Percentiles rank a stretch among this genome's conserved stretches.
Evolutionary conservation across 2,329 filamentous ascomycete species (phyloP).

Genomic region (Emergomyces pasteurianus): DNA sequence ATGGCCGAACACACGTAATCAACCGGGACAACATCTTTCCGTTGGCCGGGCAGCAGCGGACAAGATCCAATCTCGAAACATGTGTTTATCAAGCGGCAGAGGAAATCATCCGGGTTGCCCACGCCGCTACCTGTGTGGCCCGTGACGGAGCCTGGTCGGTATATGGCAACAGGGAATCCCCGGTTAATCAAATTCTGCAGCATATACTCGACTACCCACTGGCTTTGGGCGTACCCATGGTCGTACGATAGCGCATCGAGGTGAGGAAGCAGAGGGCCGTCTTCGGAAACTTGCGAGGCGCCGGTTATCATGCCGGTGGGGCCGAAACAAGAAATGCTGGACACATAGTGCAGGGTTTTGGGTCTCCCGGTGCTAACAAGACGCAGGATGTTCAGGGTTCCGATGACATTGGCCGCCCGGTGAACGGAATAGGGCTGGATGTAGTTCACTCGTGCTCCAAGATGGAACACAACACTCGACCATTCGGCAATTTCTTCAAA

Average conservation of each 20-base stretch:
- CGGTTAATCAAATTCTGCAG: constrained; percentile 59
- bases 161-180: constrained; percentile 58
- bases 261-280: constrained; percentile 13
- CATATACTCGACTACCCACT: constrained; percentile 61
- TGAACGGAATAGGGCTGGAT: constrained; percentile 59
- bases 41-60: constrained; percentile 15
- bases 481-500: constrained; percentile 40
- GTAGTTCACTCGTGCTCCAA: constrained; percentile 66
- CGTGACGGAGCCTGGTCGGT: constrained; percentile 70
- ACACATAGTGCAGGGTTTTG: constrained; percentile 17
- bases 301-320: constrained; percentile 16
- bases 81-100: constrained; percentile 67
- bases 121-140: constrained; percentile 54
- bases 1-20: constrained; percentile 15
- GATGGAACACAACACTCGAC: constrained; percentile 49
- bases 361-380: constrained; percentile 44
- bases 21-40: constrained; percentile 18
- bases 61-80: constrained; percentile 55
- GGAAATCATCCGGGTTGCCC: constrained; percentile 67
- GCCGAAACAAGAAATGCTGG: constrained; percentile 16
- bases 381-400: constrained; percentile 57
- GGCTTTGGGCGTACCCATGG: constrained; percentile 76
- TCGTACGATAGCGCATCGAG: constrained; percentile 35
- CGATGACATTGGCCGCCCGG: constrained; percentile 57
- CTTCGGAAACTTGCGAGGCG: constrained; percentile 10